Base-by-base conservation (phyloP, 2,329 filamentous ascomycete species). In the Hawksworthiomyces lignivorus region DNA sequence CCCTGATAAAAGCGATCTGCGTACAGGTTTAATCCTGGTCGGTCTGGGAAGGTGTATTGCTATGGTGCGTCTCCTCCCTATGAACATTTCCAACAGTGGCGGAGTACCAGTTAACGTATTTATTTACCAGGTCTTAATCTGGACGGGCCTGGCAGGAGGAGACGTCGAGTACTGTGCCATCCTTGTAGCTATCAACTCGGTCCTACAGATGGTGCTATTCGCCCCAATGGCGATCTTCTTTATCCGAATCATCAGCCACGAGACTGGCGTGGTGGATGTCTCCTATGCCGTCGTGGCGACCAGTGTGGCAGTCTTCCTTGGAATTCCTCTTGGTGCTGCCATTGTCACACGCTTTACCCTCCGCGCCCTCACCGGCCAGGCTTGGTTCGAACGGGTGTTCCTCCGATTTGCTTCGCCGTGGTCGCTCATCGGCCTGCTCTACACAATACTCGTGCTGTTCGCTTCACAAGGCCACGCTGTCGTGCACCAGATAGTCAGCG, bases 381-480 rank as follows among this genome's bases (percentile, higher is more conserved):
- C 64, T 1, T 82, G 75, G 68, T 94, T 88, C 56, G 70, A 86
- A 28, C 57, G 66, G 3, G 68, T 73, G 4, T 92, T 94, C 57
- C 58, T 94, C n/a, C 75, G 72, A 26, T 80, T 74, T 56, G 67
- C 78, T 3, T 74, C 78, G 0, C 88, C 87, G 0, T 82, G 77
- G 70, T 90, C 85, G 0, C 70, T 95, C 3, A 76, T 94, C 49
- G 88, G 87, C 1, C 71, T 96, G 5, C 65, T 95, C 1, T 94
- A 89, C 65, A 94, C 87, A 1, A 92, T 95, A 51, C 61, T 92
- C 7, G 80, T 94, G 1, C 71, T 95, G 3, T 94, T 95, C 57
- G 87, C 84, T 0, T 85, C 82, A 1, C 87, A 94, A 56, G 87
- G 87, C 3, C 64, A 65, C 18, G 78, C 80, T 37, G 85, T 92